Percentiles rank a stretch among this genome's conserved stretches.
These are phyloP conservation scores for Globisporangium mamillatum DNA, from an alignment of 352 stramenopile genomes.

Conservation along the genomic window DNA sequence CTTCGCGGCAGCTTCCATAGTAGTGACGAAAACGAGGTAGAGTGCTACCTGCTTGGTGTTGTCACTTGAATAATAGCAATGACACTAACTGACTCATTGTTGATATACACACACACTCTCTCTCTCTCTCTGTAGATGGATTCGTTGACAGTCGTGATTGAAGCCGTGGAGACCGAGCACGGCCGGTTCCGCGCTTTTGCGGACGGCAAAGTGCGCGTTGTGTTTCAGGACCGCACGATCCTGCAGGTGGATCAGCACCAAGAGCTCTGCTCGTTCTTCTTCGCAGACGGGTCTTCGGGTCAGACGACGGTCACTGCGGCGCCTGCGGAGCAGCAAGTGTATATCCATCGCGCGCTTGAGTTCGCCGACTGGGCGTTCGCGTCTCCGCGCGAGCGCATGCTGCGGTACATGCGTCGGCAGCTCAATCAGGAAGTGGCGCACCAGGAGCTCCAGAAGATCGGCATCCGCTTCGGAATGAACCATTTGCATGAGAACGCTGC, in stretches of 20 bases:
- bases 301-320: constrained; percentile 41
- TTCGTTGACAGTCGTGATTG: constrained; percentile 17
- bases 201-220: constrained; percentile 58
- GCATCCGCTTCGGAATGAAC: constrained; percentile 42
- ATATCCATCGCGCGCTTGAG: constrained; percentile 52
- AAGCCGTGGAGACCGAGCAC: constrained; percentile 42
- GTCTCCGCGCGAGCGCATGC: constrained; percentile 48
- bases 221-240: constrained; percentile 74
- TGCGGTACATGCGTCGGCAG: constrained; percentile 31
- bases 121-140: neutral
- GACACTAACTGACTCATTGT: neutral
- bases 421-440: constrained; percentile 26
- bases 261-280: constrained; percentile 49
- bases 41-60: neutral
- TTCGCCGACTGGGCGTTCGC: constrained; percentile 70
- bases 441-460: constrained; percentile 44
- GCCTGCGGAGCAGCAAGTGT: constrained; percentile 34
- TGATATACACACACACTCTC: too few relatives aligned
- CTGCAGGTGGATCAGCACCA: constrained; percentile 40
- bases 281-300: constrained; percentile 36
- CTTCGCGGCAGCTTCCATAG: neutral
- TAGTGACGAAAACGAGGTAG: constrained; percentile 5
- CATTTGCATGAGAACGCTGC: neutral
- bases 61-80: neutral
- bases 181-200: constrained; percentile 67